phyloP scores from a whole-genome alignment of 2,329 filamentous ascomycete genomes.

The Cladorrhinum sp. region DNA sequence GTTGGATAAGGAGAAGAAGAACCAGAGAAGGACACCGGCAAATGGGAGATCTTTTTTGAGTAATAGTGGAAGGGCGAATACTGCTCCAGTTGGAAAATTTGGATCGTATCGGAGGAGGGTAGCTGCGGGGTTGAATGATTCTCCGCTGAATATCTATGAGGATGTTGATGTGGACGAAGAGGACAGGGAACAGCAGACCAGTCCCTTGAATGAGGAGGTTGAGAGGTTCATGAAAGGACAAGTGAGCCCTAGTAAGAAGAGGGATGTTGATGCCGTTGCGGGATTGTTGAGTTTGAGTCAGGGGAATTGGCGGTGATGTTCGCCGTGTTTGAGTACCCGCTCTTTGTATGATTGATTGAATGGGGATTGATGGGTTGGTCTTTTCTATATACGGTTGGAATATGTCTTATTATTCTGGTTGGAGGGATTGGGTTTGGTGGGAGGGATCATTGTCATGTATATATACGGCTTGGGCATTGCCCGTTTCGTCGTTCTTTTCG shows the following conservation, averaged over 20 bases:
- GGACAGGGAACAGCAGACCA: constrained; percentile 2
- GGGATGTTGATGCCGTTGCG: constrained; percentile 84
- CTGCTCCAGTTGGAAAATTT: constrained; percentile 22
- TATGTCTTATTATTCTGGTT: too few species aligned
- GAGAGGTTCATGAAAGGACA: constrained; percentile 69
- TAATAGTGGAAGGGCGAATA: constrained; percentile 26
- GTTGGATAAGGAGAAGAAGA: constrained; percentile 20
- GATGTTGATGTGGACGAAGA: constrained; percentile 48
- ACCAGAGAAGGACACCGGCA: constrained; percentile 40
- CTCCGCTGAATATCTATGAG: constrained; percentile 42
- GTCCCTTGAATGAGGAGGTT: constrained; percentile 56
- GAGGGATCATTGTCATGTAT: background rate
- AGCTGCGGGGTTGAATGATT: constrained; percentile 14
- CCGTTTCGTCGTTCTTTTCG: too few species aligned
- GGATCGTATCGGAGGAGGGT: constrained; percentile 22
- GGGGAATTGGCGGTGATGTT: constrained; percentile 74
- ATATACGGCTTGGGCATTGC: too few species aligned
- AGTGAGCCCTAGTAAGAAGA: constrained; percentile 67
- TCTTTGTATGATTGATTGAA: background rate
- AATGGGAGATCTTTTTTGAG: constrained; percentile 38
- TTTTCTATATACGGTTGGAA: too few species aligned
- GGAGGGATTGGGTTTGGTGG: background rate
- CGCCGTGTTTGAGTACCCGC: background rate
- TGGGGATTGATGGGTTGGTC: background rate
- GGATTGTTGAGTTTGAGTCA: constrained; percentile 86